phyloP scores from a whole-genome alignment of 768 basidiomycete species.

The Boletus sensibilis region DNA sequence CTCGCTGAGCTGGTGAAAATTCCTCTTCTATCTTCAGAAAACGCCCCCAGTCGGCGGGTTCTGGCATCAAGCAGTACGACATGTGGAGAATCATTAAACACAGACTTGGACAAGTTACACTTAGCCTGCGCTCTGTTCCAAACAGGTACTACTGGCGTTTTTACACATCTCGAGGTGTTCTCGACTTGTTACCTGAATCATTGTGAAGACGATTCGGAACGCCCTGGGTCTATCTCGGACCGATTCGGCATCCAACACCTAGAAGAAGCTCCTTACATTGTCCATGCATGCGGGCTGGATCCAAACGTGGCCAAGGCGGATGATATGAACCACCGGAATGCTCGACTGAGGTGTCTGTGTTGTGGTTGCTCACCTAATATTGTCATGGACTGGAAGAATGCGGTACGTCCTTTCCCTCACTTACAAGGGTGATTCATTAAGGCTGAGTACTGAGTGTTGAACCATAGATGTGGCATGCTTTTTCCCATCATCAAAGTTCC shows the following conservation, averaged over 20 bases:
- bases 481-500: neutral
- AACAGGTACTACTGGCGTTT: neutral
- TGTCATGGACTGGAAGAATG: slow-evolving; percentile 9
- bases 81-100: no score
- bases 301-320: slow-evolving; percentile 10
- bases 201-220: neutral
- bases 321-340: slow-evolving; percentile 13
- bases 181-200: no score
- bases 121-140: neutral
- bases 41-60: no score
- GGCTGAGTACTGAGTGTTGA: neutral
- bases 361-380: neutral
- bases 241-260: neutral
- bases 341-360: neutral
- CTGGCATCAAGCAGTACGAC: no score
- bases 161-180: neutral
- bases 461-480: slow-evolving; percentile 6
- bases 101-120: neutral
- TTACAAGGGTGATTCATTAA: neutral
- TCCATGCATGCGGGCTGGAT: slow-evolving; percentile 16
- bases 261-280: slow-evolving; percentile 2
- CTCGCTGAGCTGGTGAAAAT: neutral
- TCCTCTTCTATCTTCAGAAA: no score
- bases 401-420: neutral
- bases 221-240: neutral